Evolutionary conservation across 1,284 basidiomycete genomes (phyloP).

Genomic region (Schizophyllum commune): DNA sequence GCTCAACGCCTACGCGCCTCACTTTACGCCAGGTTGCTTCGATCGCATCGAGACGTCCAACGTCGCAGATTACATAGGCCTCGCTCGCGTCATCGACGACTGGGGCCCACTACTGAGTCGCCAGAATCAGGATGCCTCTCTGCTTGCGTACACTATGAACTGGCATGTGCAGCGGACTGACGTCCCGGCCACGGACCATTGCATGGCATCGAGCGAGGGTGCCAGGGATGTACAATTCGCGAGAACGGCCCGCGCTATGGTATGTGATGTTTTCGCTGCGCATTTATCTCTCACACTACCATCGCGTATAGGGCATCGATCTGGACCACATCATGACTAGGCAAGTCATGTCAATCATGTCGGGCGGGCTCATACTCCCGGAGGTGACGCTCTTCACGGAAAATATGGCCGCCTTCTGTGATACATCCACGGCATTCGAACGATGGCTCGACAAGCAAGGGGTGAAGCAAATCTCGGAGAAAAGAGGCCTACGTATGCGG

Average conservation of each 20-base stretch:
- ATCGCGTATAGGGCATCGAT: no score
- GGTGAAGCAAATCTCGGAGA: background rate
- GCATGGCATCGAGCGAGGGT: no score
- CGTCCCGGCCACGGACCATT: constrained; percentile 1
- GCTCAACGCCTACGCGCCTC: constrained; percentile 19
- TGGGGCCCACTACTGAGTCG: constrained; percentile 32
- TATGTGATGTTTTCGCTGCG: no score
- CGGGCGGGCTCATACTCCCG: no score
- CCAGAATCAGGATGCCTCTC: constrained; percentile 22
- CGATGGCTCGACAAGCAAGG: background rate
- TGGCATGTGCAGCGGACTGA: constrained; percentile 24
- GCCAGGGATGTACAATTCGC: background rate
- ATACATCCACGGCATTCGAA: background rate
- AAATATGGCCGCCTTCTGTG: background rate
- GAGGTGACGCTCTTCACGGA: no score
- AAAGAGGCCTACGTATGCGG: background rate
- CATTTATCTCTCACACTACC: no score
- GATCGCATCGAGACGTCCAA: constrained; percentile 32
- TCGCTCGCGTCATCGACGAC: constrained; percentile 25
- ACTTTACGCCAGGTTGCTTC: constrained; percentile 17
- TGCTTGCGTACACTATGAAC: constrained; percentile 30
- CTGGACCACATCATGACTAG: no score
- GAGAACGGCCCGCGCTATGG: background rate
- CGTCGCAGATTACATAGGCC: constrained; percentile 26
- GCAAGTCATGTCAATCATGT: no score